Base-by-base conservation (phyloP, 305 asterid species). In the Ruellia speciosa region DNA sequence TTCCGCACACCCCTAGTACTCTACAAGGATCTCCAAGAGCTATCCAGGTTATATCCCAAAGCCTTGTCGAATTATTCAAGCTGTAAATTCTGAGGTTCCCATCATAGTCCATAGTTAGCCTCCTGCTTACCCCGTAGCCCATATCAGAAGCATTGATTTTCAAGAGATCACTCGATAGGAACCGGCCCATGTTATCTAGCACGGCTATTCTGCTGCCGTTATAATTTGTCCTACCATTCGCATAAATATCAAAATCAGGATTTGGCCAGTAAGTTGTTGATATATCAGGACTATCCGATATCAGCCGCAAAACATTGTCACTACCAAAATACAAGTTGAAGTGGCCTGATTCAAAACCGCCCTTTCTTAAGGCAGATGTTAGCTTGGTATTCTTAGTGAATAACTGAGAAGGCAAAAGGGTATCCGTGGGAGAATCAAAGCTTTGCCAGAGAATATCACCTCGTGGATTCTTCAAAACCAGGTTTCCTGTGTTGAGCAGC, bases 41-140 rank as follows among this genome's bases (percentile, higher is more conserved):
- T 31, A 72, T 81, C 90, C 94, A 81, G 14, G 85, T 66, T 19
- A 73, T 56, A 33, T 50, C 65, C 90, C 94, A 85, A 6, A 66
- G 57, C 39, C 82, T 75, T 2, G 85, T 84, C 6, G 81, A 60
- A 19, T 66, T 66, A 15, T 49, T 49, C 72, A 84, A 64, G 73
- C 95, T 81, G 60, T 84, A 84, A 34, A 81, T 52, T 18, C 95
- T 71, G 13, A 81, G 70, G 65, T 81, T 86, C 51, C 95, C 93
- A 53, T 86, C 93, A 11, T 59, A 71, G 39, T 76, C 93, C 19
- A 86, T 58, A 0, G 79, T 81, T 14, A 86, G 18, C 48, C 89
- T 71, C 64, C 95, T 68, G 28, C 67, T 74, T 6, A 76, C 18
- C 55, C 75, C 82, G 46, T 60, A 54, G 0, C 95, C 95, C 61